Evolutionary conservation across 2,329 filamentous ascomycete genomes (phyloP).

Genomic region (Xylaria sp.): DNA sequence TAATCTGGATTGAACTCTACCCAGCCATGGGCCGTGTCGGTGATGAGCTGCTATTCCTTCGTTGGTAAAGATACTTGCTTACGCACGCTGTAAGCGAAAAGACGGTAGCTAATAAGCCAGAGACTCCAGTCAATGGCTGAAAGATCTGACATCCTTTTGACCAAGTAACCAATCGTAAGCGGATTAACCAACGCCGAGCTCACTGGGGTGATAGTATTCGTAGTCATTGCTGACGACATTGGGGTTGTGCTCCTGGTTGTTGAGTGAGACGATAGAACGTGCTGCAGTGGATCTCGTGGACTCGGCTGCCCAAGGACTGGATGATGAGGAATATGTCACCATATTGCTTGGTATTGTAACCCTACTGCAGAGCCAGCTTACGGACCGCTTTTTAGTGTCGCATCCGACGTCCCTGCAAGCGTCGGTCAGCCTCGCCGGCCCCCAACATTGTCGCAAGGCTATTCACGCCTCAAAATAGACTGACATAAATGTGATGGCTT

Average conservation of each 20-base stretch:
- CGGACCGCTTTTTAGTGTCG: constrained; percentile 26
- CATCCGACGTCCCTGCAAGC: constrained; percentile 25
- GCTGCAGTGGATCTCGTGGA: constrained; percentile 9
- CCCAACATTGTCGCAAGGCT: constrained; percentile 28
- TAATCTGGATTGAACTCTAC: not conserved
- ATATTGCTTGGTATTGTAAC: constrained; percentile 26
- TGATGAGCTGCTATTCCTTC: constrained; percentile 7
- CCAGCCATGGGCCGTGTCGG: not conserved
- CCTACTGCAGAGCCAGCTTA: constrained; percentile 28
- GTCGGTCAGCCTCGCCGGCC: constrained; percentile 35
- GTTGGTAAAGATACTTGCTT: constrained; percentile 25
- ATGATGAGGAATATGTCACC: constrained; percentile 13
- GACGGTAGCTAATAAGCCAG: constrained; percentile 14
- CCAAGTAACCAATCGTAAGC: constrained; percentile 25
- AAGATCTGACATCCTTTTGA: constrained; percentile 27
- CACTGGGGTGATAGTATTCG: constrained; percentile 14
- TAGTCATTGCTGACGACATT: constrained; percentile 29
- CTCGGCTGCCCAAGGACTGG: constrained; percentile 9
- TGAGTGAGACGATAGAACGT: constrained; percentile 26
- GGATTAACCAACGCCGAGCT: constrained; percentile 20
- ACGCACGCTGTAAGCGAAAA: constrained; percentile 28
- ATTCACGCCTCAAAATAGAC: constrained; percentile 9
- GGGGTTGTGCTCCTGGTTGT: constrained; percentile 18
- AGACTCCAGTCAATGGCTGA: constrained; percentile 22
- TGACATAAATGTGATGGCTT: constrained; percentile 4